Percentiles rank a stretch among this genome's conserved stretches.
phyloP scores from a whole-genome alignment of 2,329 filamentous ascomycete genomes.

The Cercospora janseana region DNA sequence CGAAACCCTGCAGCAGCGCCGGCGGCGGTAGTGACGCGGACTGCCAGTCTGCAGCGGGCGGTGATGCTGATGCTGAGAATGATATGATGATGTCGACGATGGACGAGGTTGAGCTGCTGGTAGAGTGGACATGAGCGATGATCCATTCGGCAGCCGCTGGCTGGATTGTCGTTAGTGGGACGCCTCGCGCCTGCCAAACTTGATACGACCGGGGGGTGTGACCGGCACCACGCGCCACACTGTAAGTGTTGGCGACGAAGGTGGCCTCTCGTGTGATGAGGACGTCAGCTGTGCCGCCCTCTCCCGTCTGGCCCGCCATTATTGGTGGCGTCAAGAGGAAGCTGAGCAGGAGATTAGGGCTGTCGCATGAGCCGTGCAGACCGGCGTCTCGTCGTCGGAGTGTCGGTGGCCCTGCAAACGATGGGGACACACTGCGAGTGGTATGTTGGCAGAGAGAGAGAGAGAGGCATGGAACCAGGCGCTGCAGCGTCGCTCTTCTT shows the following conservation, averaged over 20 bases:
- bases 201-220: constrained; percentile 7
- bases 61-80: neutral
- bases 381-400: neutral
- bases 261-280: constrained; percentile 16
- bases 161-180: constrained; percentile 1
- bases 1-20: too few species aligned
- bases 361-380: neutral
- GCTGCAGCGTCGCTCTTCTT: neutral
- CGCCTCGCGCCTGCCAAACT: neutral
- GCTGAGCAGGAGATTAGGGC: neutral
- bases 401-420: neutral
- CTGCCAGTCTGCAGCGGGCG: too few species aligned
- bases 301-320: neutral
- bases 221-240: constrained; percentile 11
- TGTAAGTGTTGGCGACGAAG: constrained; percentile 18
- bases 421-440: neutral
- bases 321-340: neutral
- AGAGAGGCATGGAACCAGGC: neutral
- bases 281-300: constrained; percentile 19
- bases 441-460: neutral
- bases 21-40: too few species aligned
- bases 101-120: too few species aligned
- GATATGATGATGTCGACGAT: neutral
- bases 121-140: too few species aligned
- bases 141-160: neutral